These are phyloP conservation scores for Saccharum hybrid DNA, from an alignment of 202 grass and related monocot genomes.

Conservation along the genomic window DNA sequence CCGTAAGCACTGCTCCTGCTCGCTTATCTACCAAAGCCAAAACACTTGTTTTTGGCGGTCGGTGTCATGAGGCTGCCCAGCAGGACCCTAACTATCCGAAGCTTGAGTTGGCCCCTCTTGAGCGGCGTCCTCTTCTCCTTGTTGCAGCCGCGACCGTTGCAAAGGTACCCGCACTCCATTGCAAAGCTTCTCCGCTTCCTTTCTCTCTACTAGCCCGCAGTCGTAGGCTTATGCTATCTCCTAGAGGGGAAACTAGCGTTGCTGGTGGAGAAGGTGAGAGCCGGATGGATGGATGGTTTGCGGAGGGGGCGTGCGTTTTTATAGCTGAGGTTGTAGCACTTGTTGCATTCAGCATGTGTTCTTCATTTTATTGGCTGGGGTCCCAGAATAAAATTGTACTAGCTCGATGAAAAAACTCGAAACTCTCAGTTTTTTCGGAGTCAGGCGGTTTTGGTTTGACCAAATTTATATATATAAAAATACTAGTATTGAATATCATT, in stretches of 20 bases:
- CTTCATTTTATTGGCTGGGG: neutral
- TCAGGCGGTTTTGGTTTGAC: neutral
- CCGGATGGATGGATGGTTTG: neutral
- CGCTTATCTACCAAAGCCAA: constrained; percentile 42
- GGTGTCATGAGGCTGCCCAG: constrained; percentile 38
- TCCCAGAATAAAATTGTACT: neutral
- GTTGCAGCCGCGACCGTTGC: neutral
- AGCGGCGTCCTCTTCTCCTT: constrained; percentile 61
- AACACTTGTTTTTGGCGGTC: constrained; percentile 22
- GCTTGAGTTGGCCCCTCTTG: constrained; percentile 70
- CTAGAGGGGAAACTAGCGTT: neutral
- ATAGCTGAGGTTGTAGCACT: constrained; percentile 1
- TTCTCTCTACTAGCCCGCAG: neutral
- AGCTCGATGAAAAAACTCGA: neutral
- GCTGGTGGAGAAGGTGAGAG: constrained; percentile 22
- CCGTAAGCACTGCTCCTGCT: constrained; percentile 9
- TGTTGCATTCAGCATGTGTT: neutral
- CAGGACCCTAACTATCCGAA: constrained; percentile 48
- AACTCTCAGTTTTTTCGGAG: neutral
- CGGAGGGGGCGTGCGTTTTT: neutral
- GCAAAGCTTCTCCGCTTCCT: neutral
- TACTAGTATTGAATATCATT: neutral
- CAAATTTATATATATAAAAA: neutral
- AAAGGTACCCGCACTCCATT: constrained; percentile 47
- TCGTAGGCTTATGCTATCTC: neutral